Evolutionary conservation across 2,329 filamentous ascomycete species (phyloP).

Genomic region (Fusarium dlaminii): DNA sequence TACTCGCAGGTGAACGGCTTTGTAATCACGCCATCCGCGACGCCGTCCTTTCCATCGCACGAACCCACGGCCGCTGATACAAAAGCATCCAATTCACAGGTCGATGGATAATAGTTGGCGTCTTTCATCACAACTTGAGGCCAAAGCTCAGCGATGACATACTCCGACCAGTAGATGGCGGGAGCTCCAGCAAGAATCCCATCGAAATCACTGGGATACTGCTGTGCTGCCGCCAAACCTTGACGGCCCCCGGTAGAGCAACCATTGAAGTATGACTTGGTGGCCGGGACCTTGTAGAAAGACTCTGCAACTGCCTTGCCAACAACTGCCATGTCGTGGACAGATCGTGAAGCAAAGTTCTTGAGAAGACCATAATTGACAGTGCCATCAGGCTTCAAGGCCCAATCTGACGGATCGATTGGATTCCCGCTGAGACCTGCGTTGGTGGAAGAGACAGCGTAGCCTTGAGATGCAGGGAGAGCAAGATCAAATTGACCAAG

Average conservation of each 20-base stretch:
- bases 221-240: background rate
- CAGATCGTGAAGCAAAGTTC: background rate
- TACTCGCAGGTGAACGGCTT: background rate
- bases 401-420: background rate
- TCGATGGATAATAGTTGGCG: background rate
- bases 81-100: background rate
- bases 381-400: background rate
- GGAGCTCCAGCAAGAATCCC: background rate
- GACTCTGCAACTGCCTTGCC: background rate
- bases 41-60: background rate
- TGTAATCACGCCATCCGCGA: background rate
- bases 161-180: background rate
- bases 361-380: background rate
- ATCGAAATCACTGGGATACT: background rate
- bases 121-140: background rate
- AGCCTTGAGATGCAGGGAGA: background rate
- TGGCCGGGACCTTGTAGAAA: background rate
- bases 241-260: background rate
- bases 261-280: background rate
- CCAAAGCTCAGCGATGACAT: background rate
- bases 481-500: background rate
- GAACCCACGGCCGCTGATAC: background rate
- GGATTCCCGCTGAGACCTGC: background rate
- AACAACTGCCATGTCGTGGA: background rate
- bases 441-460: background rate